Base-by-base conservation (phyloP, 2,329 filamentous ascomycete species). In the Trichophaea hybrida region DNA sequence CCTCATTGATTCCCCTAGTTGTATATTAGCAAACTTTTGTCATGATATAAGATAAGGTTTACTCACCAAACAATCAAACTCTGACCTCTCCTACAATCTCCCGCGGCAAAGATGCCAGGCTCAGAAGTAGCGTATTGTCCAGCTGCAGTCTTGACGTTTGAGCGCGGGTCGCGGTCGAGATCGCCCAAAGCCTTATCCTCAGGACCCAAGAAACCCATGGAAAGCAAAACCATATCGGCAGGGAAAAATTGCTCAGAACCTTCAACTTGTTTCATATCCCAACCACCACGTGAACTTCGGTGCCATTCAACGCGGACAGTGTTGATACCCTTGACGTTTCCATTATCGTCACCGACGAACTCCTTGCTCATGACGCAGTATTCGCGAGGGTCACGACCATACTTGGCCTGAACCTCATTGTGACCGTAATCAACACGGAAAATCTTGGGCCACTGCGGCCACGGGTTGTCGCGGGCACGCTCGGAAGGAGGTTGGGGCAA, bases 371-470 rank as follows among this genome's bases (percentile, higher is more conserved):
- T 95, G 75, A 97, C 89, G 76, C 90, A 96, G 78, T 86, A 97
- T 76, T 96, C 91, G 68, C 91, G 88, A 60, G 91, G 91, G 70
- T 96, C 91, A 72, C 90, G 90, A 74, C 91, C 91, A 77, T 90
- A 91, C 77, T 96, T 90, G 68, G 91, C 89, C 73, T 91, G 89
- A 69, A 96, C 91, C 74, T 97, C 91, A 13, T 85, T 85, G 77
- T 97, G 91, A 59, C 91, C 91, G 70, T 97, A 97, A 75, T 97
- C 91, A n/a, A 96, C 87, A 68, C 91, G 89, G 80, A 95, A 96
- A 72, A 96, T 90, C 69, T 90, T 87, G 60, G 91, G 91, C 90
- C 91, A 97, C 75, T 96, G 91, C 7, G 91, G 91, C 91, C 91
- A 97, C 64, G 91, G 91, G 78, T 97, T 97, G 74, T 96, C 91